phyloP scores from a whole-genome alignment of 768 basidiomycete species.

The Collybia sordida region DNA sequence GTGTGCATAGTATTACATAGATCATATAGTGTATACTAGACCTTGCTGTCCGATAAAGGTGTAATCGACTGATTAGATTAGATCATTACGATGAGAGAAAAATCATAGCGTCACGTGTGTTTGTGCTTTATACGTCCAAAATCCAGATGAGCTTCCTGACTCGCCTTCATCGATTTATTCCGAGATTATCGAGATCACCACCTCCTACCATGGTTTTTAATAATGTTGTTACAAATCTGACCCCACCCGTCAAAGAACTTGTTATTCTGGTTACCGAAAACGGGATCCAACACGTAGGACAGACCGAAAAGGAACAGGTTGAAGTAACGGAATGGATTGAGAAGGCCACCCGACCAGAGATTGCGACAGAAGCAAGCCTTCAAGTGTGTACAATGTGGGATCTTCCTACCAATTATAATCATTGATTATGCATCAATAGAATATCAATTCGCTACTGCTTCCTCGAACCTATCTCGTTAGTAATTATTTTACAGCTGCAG shows the following conservation, averaged over 20 bases:
- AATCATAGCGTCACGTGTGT: conserved; percentile 14
- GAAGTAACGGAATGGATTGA: conserved; percentile 74
- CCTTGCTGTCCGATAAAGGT: no score
- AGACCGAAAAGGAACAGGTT: conserved; percentile 57
- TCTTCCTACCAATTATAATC: no score
- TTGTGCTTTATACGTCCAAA: conserved; percentile 2
- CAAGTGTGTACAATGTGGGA: conserved; percentile 37
- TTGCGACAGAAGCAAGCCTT: conserved; percentile 45
- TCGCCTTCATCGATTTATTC: conserved; percentile 39
- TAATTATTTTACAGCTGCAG: conserved; percentile 85
- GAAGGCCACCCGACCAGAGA: conserved; percentile 50
- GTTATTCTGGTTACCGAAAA: conserved; percentile 48
- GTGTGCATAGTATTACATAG: no score
- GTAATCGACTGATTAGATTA: no score
- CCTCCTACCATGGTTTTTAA: conserved; percentile 51
- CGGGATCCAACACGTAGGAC: conserved; percentile 45
- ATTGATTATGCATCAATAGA: conserved; percentile 37
- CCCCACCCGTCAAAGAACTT: conserved; percentile 52
- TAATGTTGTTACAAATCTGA: conserved; percentile 45
- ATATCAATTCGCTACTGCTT: conserved; percentile 66
- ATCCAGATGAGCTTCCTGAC: conserved; percentile 29
- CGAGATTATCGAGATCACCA: conserved; percentile 30
- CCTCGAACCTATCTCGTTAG: conserved; percentile 84
- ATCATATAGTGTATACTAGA: no score
- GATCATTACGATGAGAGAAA: background rate